Conservation (phyloP, 208 protist genomes). For the Crithidia thermophila region DNA sequence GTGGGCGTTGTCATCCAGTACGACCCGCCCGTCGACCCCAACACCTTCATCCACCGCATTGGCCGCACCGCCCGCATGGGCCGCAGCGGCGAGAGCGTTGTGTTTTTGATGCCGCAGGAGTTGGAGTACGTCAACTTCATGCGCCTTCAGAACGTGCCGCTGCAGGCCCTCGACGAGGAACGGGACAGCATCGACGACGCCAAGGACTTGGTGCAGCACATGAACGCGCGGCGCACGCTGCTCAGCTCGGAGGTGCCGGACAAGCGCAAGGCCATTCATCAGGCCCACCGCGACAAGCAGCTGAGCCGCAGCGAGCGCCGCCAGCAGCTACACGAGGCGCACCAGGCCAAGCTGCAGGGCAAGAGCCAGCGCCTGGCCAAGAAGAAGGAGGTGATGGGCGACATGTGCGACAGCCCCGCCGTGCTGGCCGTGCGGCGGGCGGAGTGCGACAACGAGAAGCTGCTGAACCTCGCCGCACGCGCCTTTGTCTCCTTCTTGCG, state of each 20-base stretch:
- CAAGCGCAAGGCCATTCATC: slow-evolving; percentile 70
- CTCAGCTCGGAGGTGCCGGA: slow-evolving; percentile 64
- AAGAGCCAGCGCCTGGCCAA: slow-evolving; percentile 38
- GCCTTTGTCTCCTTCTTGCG: slow-evolving; percentile 94
- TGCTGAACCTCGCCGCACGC: slow-evolving; percentile 77
- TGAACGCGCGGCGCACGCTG: slow-evolving; percentile 79
- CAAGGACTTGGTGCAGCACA: slow-evolving; percentile 45
- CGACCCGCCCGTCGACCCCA: slow-evolving; percentile 95
- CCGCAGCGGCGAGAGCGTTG: slow-evolving; percentile 87
- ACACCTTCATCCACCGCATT: slow-evolving; percentile 97
- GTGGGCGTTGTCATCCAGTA: slow-evolving; percentile 98
- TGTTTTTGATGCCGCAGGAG: slow-evolving; percentile 95
- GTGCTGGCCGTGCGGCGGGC: slow-evolving; percentile 66
- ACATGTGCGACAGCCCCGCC: slow-evolving; percentile 77
- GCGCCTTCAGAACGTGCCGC: slow-evolving; percentile 86
- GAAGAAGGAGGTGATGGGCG: slow-evolving; percentile 69
- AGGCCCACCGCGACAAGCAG: slow-evolving; percentile 74
- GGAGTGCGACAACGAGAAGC: slow-evolving; percentile 57
- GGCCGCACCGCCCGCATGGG: slow-evolving; percentile 97
- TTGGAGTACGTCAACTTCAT: slow-evolving; percentile 94
- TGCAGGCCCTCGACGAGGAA: slow-evolving; percentile 77
- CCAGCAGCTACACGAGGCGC: slow-evolving; percentile 64
- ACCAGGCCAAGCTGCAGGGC: slow-evolving; percentile 39
- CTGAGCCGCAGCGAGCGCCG: slow-evolving; percentile 72
- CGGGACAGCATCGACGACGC: slow-evolving; percentile 67